Conservation (phyloP, 1,284 basidiomycete species). For the Cryptococcus deneoformans region DNA sequence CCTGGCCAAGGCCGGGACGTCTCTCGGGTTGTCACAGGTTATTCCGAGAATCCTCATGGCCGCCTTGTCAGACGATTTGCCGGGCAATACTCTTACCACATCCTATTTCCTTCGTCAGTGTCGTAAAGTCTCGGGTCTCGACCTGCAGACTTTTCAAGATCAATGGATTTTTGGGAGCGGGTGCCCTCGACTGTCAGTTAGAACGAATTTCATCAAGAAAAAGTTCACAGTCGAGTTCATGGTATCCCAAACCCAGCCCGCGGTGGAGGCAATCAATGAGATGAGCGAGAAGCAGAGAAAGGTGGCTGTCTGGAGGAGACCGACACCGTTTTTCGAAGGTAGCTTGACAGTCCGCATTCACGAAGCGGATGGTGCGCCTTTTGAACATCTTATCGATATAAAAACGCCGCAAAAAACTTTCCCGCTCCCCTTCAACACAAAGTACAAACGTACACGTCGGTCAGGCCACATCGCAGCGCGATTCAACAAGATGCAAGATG, state of each 20-base stretch:
- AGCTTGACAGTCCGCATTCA: conserved; percentile 99
- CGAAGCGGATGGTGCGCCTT: conserved; percentile 98
- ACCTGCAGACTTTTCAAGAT: conserved; percentile 85
- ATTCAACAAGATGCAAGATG: conserved; percentile 73
- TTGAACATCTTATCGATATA: conserved; percentile 96
- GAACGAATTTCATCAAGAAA: conserved; percentile 93
- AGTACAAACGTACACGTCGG: conserved; percentile 94
- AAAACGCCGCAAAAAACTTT: conserved; percentile 82
- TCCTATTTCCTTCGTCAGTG: conserved; percentile 88
- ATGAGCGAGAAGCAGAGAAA: conserved; percentile 20
- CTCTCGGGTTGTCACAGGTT: conserved; percentile 88
- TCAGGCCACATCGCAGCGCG: conserved; percentile 71
- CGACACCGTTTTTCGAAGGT: conserved; percentile 87
- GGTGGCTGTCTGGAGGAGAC: conserved; percentile 65
- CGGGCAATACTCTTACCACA: conserved; percentile 82
- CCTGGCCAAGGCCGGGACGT: conserved; percentile 91
- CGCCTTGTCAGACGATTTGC: conserved; percentile 87
- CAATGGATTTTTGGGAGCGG: conserved; percentile 99
- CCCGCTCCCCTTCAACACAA: conserved; percentile 99
- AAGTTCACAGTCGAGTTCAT: conserved; percentile 97
- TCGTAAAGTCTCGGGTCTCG: conserved; percentile 88
- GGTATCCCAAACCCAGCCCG: conserved; percentile 84
- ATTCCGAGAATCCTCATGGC: conserved; percentile 94
- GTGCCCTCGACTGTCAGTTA: conserved; percentile 86
- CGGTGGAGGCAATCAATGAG: conserved; percentile 45